Conservation (phyloP, 805 yeast species). For the Yarrowia porcina region DNA sequence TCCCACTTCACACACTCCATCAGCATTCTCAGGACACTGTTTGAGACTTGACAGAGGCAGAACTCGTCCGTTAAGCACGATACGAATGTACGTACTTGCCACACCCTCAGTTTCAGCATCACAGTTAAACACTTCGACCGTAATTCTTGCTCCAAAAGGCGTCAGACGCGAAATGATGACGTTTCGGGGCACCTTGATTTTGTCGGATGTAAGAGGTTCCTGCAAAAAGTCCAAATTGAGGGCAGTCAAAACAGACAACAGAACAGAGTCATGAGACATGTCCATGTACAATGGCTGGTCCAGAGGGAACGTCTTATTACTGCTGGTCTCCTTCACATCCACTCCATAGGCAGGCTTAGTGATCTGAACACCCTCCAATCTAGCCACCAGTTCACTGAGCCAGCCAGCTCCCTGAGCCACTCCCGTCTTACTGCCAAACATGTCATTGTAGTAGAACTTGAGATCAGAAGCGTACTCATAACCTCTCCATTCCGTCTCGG, state of each 20-base stretch:
- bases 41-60: constrained; percentile 39
- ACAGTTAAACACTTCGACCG: constrained; percentile 42
- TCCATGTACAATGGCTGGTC: constrained; percentile 59
- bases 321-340: constrained; percentile 43
- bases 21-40: constrained; percentile 36
- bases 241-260: constrained; percentile 60
- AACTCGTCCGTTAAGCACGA: constrained; percentile 41
- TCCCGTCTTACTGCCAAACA: constrained; percentile 57
- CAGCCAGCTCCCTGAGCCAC: constrained; percentile 60
- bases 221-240: constrained; percentile 49
- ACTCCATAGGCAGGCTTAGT: constrained; percentile 50
- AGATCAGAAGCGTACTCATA: constrained; percentile 61
- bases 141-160: constrained; percentile 44
- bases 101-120: constrained; percentile 31
- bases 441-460: constrained; percentile 56
- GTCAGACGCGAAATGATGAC: constrained; percentile 42
- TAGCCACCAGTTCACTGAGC: constrained; percentile 43
- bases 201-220: constrained; percentile 46
- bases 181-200: constrained; percentile 43
- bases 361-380: constrained; percentile 50
- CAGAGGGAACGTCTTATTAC: constrained; percentile 39
- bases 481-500: constrained; percentile 62
- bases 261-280: constrained; percentile 72
- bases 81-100: constrained; percentile 33
- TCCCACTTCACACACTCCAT: constrained; percentile 39